Percentiles rank a stretch among this genome's conserved stretches.
Conservation (phyloP, 2,329 filamentous ascomycete genomes). For the Aspergillus latus region DNA sequence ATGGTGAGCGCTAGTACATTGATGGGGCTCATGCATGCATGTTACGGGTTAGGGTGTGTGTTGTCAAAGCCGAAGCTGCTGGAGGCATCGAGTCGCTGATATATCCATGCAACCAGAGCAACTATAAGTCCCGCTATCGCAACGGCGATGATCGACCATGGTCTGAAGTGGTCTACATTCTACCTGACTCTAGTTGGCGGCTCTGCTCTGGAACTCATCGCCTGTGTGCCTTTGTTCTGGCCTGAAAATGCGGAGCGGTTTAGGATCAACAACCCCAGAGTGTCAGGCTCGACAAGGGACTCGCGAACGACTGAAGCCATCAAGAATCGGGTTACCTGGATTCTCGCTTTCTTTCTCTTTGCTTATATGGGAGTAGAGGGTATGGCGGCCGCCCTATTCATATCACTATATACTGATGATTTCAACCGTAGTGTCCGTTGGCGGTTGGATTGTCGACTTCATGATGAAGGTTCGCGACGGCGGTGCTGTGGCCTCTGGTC, state of each 20-base stretch:
- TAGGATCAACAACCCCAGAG: constrained; percentile 10
- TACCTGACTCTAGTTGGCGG: constrained; percentile 15
- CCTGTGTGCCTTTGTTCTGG: constrained; percentile 12
- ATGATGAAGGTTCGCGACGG: constrained; percentile 71
- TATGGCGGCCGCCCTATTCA: constrained; percentile 10
- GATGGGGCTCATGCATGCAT: constrained; percentile 69
- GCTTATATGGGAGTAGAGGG: constrained; percentile 74
- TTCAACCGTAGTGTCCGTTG: constrained; percentile 7
- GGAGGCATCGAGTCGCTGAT: background rate
- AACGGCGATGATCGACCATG: constrained; percentile 16
- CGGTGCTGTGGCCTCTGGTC: constrained; percentile 63
- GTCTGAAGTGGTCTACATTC: constrained; percentile 14
- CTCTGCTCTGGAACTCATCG: constrained; percentile 9
- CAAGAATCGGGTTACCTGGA: constrained; percentile 13
- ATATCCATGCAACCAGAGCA: background rate
- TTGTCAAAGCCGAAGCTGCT: background rate
- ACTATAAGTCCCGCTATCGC: constrained; percentile 16
- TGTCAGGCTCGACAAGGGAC: background rate
- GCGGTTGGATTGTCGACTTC: constrained; percentile 73
- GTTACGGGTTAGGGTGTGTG: constrained; percentile 63
- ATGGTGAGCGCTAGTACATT: constrained; percentile 72
- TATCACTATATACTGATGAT: background rate
- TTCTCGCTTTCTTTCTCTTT: constrained; percentile 14
- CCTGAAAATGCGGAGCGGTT: constrained; percentile 10
- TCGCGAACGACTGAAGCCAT: constrained; percentile 13